phyloP scores from a whole-genome alignment of 1,284 basidiomycete species.

The Lignosus rhinocerotis region DNA sequence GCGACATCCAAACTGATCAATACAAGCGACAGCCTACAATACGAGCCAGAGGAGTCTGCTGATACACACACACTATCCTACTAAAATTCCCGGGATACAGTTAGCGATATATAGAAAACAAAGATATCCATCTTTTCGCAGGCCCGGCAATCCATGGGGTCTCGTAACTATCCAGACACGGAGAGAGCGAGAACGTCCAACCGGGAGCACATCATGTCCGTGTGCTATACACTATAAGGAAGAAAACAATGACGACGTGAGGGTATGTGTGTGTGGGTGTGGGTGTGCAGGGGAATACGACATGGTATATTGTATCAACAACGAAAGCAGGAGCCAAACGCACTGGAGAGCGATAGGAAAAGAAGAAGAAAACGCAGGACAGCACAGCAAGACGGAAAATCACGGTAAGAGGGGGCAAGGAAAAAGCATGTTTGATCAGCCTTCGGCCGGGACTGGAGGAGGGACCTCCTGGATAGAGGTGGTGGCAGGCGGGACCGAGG shows the following conservation, averaged over 20 bases:
- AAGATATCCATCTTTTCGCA: not conserved
- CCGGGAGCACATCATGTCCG: conserved; percentile 23
- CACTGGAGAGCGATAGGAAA: conserved; percentile 7
- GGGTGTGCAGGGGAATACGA: not conserved
- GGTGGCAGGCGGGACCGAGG: conserved; percentile 41
- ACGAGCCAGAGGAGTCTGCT: not conserved
- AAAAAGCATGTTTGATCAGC: not conserved
- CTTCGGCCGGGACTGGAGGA: not conserved
- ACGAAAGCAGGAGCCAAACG: conserved; percentile 10
- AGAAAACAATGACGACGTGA: not conserved
- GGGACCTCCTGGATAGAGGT: not conserved
- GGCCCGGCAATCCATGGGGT: not conserved
- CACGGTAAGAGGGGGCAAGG: not conserved
- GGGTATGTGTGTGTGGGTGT: not conserved
- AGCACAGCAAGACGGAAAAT: not conserved
- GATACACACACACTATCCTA: not conserved
- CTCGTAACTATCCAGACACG: not conserved
- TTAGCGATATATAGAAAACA: conserved; percentile 8
- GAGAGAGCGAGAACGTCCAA: not conserved
- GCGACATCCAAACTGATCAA: not conserved
- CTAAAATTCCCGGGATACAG: conserved; percentile 2
- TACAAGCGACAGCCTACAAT: not conserved
- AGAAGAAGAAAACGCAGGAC: not conserved
- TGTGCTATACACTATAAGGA: conserved; percentile 15
- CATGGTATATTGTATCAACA: conserved; percentile 6